Evolutionary conservation across 2,329 filamentous ascomycete genomes (phyloP), one percentile per base, ranked within the genome.

Genomic region (Fusarium camptoceras): DNA sequence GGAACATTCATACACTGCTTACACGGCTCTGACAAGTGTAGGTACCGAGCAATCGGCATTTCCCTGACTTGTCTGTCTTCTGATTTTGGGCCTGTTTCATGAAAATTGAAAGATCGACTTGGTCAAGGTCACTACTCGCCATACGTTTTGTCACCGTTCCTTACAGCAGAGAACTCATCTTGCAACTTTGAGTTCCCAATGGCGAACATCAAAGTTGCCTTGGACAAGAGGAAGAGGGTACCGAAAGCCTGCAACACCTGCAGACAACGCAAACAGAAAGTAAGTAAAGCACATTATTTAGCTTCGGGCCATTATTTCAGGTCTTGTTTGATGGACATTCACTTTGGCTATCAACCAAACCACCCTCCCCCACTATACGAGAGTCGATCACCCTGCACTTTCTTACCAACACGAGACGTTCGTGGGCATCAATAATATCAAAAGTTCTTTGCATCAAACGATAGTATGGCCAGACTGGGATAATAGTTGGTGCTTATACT

Each of bases 221-320:
- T 84, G 71, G 87, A 90, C 68, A 87, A 89, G 77, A 84, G 89
- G 69, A 86, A 88, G 78, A 86, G 89, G 72, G 91, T 86, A 54
- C 86, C 87, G 27, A 86, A 88, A 71, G 89, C 89, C 42, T 91
- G 89, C 77, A 86, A 89, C 68, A 86, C 83, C 67, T 91, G 89
- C 81, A 91, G 89, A 79, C 83, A 85, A 64, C 85, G 89, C 66
- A 91, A 91, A 77, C 89, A 91, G 80, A 91, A 91, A 83, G 89
- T 89, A 75, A 82, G 85, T 46, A 18, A 46, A 49, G 24, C 48
- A 53, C 22, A 28, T 6, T 18, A 12, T 11, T 25, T 8, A 18
- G 10, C 15, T 51, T 34, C 22, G 10, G 18, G 11, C n/a, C 18
- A 22, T 9, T 28, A 16, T 20, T 31, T 27, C 18, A 28, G 31